Evolutionary conservation across 805 yeast genomes (phyloP).

Genomic region (Ogataea henricii): DNA sequence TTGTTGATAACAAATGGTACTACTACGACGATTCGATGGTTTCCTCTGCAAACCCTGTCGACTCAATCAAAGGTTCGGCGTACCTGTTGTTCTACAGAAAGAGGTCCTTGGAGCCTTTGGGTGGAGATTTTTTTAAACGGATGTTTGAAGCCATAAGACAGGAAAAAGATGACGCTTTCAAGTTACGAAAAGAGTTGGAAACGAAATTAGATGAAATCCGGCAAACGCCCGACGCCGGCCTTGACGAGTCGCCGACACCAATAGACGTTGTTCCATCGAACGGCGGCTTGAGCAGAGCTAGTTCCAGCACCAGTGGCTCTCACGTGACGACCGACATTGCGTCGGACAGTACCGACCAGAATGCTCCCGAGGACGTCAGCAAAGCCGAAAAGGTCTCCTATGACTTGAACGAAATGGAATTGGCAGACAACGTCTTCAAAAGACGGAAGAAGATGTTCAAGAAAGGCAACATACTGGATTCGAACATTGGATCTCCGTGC

Average conservation of each 20-base stretch:
- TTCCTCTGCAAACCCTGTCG: conserved; percentile 55
- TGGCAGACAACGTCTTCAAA: conserved; percentile 19
- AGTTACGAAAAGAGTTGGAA: not conserved
- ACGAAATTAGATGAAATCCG: not conserved
- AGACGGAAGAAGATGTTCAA: conserved; percentile 27
- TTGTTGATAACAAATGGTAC: conserved; percentile 79
- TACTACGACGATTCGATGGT: conserved; percentile 88
- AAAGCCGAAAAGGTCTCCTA: conserved; percentile 6
- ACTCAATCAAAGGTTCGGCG: conserved; percentile 74
- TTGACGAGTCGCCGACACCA: conserved; percentile 12
- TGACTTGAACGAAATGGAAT: not conserved
- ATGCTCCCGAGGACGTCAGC: conserved; percentile 4
- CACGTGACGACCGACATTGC: conserved; percentile 12
- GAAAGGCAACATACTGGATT: conserved; percentile 17
- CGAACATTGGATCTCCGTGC: conserved; percentile 33
- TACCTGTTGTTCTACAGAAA: conserved; percentile 83
- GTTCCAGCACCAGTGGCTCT: not conserved
- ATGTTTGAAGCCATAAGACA: conserved; percentile 43
- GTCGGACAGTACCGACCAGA: conserved; percentile 14
- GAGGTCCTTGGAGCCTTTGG: conserved; percentile 43
- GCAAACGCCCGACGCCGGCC: conserved; percentile 4
- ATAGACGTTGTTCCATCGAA: not conserved
- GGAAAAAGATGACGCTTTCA: conserved; percentile 12
- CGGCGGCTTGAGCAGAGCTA: conserved; percentile 2
- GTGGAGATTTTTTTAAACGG: conserved; percentile 47